Base-by-base conservation (phyloP, 495 filamentous ascomycete species). In the Neurospora sp. region DNA sequence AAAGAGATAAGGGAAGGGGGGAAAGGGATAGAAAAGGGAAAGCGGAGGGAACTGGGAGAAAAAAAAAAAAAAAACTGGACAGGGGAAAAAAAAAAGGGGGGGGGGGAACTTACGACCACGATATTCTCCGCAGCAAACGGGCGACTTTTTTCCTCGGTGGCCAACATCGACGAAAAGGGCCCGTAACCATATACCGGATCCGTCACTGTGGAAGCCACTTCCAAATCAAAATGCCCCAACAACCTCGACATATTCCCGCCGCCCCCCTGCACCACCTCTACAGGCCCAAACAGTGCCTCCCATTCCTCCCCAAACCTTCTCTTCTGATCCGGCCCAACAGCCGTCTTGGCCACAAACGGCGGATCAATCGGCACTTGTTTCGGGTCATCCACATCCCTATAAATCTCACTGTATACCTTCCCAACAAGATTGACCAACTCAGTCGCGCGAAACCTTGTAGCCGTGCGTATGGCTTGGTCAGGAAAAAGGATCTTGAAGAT, bases 11-110 rank as follows among this genome's bases (percentile, higher is more conserved):
- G 31, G 31, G 31, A 35, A 35, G 3, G 31, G 31, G 31, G 31
- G 0, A 37, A 37, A 14, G 16, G 14, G 41, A 18, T 18, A 4
- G 41, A 6, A 42, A 18, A 42, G 16, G 41, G 0, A 42, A 18
- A 18, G 16, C 14, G 16, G 6, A 18, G 3, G 39, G 41, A 9
- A 20, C n/a, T 4, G n/a, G 44, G n/a, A 22, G n/a, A 22, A 9
- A 0, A 3, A 9, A 27, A n/a, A 27, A 27, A 27, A 27, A 27
- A 31, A 31, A 31, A 31, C 27, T 31, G 27, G 9, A 9, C 7
- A 9, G n/a, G 44, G 9, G 2, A 0, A 10, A 0, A 10, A 0
- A 0, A 35, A 20, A 20, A 20, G 1, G 18, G n/a, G 3, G 0
- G 1, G 18, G n/a, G 3, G 0, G 20, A 59, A 27, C 48, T 14